Base-by-base conservation (phyloP, 2,329 filamentous ascomycete species). In the Celoporthe dispersa region DNA sequence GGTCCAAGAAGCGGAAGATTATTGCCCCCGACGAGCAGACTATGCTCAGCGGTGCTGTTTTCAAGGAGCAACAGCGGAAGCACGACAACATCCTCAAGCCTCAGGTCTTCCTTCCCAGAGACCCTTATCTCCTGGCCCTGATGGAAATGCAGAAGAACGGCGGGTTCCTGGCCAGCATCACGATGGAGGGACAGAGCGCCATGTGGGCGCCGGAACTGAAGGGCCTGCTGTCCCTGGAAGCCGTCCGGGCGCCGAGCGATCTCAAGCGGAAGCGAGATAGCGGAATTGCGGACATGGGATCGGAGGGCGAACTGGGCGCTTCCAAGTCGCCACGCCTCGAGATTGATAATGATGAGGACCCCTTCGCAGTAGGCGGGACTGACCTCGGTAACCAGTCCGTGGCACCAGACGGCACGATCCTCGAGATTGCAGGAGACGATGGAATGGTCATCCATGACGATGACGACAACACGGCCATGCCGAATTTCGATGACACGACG, bases 221-320 rank as follows among this genome's bases (percentile, higher is more conserved):
- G 71, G 94, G 92, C n/a, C 89, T 99, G 76, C 84, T 98, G n/a
- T 97, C 94, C 1, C 84, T 98, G 57, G 93, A 97, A 73, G 87
- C 93, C 19, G 87, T 97, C 22, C 90, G 91, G 72, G 90, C 90
- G 69, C 87, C 91, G 57, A 91, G 90, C 70, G 94, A 97, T 72
- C 86, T 95, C 68, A 99, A 98, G 87, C 89, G 96, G 70, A 99
- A 99, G 86, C 91, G 96, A 37, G 94, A 97, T 77, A 94, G 91
- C 75, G 94, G 92, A 33, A 89, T 96, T 73, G 92, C 92, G 60
- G 94, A 95, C 76, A 87, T 96, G 73, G 92, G 68, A 31, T 88
- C 86, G 73, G 90, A 92, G 61, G 86, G 87, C 65, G 88, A 88
- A 66, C 86, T 88, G 67, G 85, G 85, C 41, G 86, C 84, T 37